Conservation (phyloP, 2,329 filamentous ascomycete genomes). For the Talaromyces sp. region DNA sequence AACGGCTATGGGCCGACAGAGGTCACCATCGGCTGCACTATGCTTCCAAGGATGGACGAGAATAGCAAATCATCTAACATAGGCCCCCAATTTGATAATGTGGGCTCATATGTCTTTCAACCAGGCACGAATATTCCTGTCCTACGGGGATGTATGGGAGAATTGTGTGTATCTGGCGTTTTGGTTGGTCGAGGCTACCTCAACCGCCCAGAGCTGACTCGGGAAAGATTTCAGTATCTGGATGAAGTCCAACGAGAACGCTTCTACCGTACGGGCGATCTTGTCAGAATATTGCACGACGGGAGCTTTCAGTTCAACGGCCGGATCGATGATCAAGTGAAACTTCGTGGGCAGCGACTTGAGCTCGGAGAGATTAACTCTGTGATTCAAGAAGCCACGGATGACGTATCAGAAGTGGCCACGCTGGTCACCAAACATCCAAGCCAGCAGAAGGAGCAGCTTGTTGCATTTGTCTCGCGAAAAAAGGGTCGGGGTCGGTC, state of each 20-base stretch:
- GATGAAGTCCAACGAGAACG: constrained; percentile 48
- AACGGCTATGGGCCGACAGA: constrained; percentile 93
- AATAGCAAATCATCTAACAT: constrained; percentile 85
- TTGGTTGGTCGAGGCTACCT: constrained; percentile 88
- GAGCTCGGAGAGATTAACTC: constrained; percentile 91
- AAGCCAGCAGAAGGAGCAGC: constrained; percentile 70
- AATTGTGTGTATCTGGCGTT: constrained; percentile 81
- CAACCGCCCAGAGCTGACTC: constrained; percentile 70
- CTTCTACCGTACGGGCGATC: constrained; percentile 82
- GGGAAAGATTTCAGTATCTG: constrained; percentile 67
- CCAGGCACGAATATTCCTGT: constrained; percentile 67
- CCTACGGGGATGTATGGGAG: constrained; percentile 71
- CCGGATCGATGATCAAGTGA: constrained; percentile 85
- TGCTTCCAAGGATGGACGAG: constrained; percentile 72
- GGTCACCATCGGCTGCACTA: constrained; percentile 86
- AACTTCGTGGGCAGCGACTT: constrained; percentile 79
- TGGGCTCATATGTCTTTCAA: constrained; percentile 72
- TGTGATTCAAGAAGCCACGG: constrained; percentile 60
- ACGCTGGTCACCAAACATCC: constrained; percentile 70
- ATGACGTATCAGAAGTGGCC: constrained; percentile 61
- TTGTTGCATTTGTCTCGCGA: constrained; percentile 67
- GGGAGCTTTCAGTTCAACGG: constrained; percentile 83
- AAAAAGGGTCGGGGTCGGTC: constrained; percentile 2
- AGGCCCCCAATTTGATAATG: constrained; percentile 78
- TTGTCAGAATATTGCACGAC: constrained; percentile 75